Evolutionary conservation across 805 yeast genomes (phyloP), one percentile per base, ranked within the genome.

Genomic region (Yarrowia hollandica): DNA sequence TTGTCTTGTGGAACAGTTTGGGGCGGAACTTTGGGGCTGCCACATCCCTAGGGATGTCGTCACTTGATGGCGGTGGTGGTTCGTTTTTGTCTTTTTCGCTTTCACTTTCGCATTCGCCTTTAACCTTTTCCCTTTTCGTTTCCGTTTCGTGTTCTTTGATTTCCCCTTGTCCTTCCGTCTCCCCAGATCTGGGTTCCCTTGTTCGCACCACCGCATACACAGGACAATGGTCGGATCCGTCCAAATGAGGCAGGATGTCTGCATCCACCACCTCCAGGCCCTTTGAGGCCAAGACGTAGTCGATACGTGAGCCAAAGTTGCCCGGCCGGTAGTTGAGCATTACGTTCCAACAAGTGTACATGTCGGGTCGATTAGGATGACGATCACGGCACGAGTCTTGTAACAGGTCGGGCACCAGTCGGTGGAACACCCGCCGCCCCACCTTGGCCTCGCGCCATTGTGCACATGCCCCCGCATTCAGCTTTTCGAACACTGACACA

Each of bases 151-250:
- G n/a, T n/a, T n/a, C n/a, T n/a, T n/a, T n/a, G n/a, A n/a, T n/a
- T n/a, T n/a, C n/a, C n/a, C n/a, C n/a, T n/a, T n/a, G n/a, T n/a
- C n/a, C n/a, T n/a, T n/a, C n/a, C n/a, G n/a, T n/a, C n/a, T n/a
- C n/a, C n/a, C n/a, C 67, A 67, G 2, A 59, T 58, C 25, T 8
- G 67, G 11, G 2, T 74, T 73, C 42, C 25, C 5, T 68, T 9
- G 2, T 74, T 6, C 9, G 72, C 41, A 90, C 67, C 69, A 90
- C 97, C 1, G 90, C 78, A 67, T 70, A 90, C 0, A 90, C 82
- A 0, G 99, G 99, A 70, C 98, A 92, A 71, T 92, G 99, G 69
- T 92, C 99, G 0, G 97, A 89, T 0, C 99, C 99, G 69, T 80
- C 74, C 0, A 91, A 66, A 41, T 77, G 77, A 0, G 90, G 85